Evolutionary conservation across 2,329 filamentous ascomycete species (phyloP), one percentile per base, ranked within the genome.

Genomic region (Podosphaera fusca): DNA sequence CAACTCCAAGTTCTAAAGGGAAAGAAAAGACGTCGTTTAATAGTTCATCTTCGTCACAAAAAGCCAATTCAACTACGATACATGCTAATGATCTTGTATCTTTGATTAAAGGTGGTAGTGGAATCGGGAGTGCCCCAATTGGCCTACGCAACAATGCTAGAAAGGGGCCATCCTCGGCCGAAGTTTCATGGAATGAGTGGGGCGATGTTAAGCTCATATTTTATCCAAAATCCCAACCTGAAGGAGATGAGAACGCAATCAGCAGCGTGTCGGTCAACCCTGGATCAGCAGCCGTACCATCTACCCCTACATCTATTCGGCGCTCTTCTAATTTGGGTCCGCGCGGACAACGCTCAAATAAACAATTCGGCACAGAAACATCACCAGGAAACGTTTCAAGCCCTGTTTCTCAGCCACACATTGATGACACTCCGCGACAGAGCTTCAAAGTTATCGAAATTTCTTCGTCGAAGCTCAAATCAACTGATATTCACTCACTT

Each of bases 31-130:
- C 72, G 2, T 65, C 70, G 36, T 70, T 71, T 57, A 64, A 61
- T 55, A 63, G 66, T 50, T 69, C 66, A 34, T 63, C 69, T 34
- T 75, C 75, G 63, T 74, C 74, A 57, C 62, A 59, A 31, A 64
- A 66, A 67, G 65, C 56, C 67, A 57, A 62, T 12, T 72, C 77
- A 30, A 74, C 75, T 4, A 73, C 76, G 36, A 77, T 85, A 69
- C 82, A 86, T 68, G 85, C 86, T n/a, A 89, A 89, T 62, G 87
- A 98, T 68, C 72, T 98, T 57, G 80, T 85, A 38, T 78, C 83
- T 10, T 73, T 96, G 58, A 81, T 83, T 55, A 82, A 82, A 57
- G 75, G 77, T 31, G 76, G 66, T n/a, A 64, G 63, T 51, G 65
- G 66, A 3, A 64, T 68, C 29, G 64, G 65, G 55, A 64, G 63